These are phyloP conservation scores for Tuctoria greenei DNA, from an alignment of 176 grass and related monocot species.

Conservation along the genomic window DNA sequence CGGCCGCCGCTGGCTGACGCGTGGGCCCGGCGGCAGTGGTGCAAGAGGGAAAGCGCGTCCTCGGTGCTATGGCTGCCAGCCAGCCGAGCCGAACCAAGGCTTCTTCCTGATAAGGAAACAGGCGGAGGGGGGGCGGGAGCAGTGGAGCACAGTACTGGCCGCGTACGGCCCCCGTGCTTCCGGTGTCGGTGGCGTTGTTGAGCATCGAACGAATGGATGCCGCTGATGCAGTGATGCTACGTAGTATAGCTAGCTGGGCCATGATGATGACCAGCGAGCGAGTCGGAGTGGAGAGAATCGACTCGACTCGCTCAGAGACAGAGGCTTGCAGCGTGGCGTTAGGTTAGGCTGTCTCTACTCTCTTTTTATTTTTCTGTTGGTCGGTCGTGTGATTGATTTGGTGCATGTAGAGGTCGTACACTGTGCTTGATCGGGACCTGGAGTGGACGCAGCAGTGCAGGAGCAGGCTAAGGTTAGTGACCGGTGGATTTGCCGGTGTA, in stretches of 20 bases:
- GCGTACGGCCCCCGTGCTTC: too few relatives aligned
- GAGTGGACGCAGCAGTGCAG: neutral
- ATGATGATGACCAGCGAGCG: too few relatives aligned
- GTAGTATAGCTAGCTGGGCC: too few relatives aligned
- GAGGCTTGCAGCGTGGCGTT: too few relatives aligned
- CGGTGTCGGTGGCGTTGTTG: too few relatives aligned
- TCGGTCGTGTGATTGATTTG: neutral
- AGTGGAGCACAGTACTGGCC: neutral
- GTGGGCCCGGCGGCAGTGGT: neutral
- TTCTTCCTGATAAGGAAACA: constrained; percentile 30
- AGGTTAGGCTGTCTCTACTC: neutral
- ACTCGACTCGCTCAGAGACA: too few relatives aligned
- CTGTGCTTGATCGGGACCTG: neutral
- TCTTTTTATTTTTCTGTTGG: neutral
- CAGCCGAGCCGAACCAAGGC: neutral
- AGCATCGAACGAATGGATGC: too few relatives aligned
- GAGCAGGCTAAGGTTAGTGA: neutral
- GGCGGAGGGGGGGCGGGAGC: neutral
- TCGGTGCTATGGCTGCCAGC: neutral
- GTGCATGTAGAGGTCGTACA: neutral
- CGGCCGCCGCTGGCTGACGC: neutral
- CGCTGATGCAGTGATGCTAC: too few relatives aligned
- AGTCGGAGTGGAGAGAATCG: too few relatives aligned
- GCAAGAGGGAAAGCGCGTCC: too few relatives aligned
- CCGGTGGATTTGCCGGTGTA: neutral